These are phyloP conservation scores for Fraxinus quadrangulata DNA, from an alignment of 257 asterid species.

Conservation along the genomic window DNA sequence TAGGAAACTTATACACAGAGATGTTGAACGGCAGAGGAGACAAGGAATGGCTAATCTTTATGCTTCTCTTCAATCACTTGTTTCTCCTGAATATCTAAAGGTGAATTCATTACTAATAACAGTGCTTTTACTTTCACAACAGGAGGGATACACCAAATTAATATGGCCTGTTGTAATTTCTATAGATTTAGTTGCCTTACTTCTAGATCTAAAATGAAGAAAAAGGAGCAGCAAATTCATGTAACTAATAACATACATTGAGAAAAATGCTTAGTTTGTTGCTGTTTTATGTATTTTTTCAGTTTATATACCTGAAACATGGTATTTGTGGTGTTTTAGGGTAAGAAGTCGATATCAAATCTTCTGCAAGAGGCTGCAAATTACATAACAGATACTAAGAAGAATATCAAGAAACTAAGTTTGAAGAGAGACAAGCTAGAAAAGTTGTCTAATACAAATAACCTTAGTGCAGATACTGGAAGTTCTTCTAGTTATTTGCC, in stretches of 20 bases:
- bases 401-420: slow-evolving; percentile 38
- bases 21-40: slow-evolving; percentile 52
- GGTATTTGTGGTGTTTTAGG: slow-evolving; percentile 31
- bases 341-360: slow-evolving; percentile 48
- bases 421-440: slow-evolving; percentile 26
- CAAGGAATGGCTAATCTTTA: slow-evolving; percentile 51
- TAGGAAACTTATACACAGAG: slow-evolving; percentile 40
- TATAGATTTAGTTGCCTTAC: background rate
- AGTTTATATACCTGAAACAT: background rate
- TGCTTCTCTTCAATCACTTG: slow-evolving; percentile 42
- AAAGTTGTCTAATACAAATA: background rate
- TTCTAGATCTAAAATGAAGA: too few relatives aligned
- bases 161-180: background rate
- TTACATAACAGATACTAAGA: slow-evolving; percentile 40
- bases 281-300: background rate
- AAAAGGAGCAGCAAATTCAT: background rate
- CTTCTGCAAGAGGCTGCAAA: slow-evolving; percentile 45
- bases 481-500: slow-evolving; percentile 18
- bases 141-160: background rate
- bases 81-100: slow-evolving; percentile 45
- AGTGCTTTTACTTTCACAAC: background rate
- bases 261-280: background rate
- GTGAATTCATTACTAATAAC: slow-evolving; percentile 17
- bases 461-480: background rate
- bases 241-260: background rate